Evolutionary conservation across 176 grass and related monocot genomes (phyloP).

Genomic region (Ananas comosus): DNA sequence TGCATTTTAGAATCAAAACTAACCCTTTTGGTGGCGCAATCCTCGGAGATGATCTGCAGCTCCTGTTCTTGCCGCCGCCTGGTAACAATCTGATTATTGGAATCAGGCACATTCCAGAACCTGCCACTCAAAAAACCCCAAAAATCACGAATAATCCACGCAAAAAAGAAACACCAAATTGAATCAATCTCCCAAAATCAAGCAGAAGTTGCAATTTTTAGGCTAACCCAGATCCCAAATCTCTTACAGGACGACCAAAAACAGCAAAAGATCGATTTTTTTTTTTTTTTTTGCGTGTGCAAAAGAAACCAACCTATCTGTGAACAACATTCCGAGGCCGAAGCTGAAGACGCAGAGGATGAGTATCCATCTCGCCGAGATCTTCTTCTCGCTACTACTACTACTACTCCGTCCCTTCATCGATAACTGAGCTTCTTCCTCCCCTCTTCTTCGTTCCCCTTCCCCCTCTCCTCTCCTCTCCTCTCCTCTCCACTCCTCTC

Average conservation of each 20-base stretch:
- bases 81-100: slow-evolving; percentile 20
- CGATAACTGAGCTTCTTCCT: neutral
- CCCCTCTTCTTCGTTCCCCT: neutral
- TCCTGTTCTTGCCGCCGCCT: slow-evolving; percentile 22
- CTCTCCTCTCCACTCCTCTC: too few relatives aligned
- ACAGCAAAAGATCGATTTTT: neutral
- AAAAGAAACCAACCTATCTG: slow-evolving; percentile 46
- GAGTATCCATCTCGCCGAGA: slow-evolving; percentile 41
- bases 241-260: neutral
- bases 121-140: too few relatives aligned
- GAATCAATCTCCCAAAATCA: neutral
- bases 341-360: slow-evolving; percentile 60
- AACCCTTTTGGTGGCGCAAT: slow-evolving; percentile 28
- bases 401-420: slow-evolving; percentile 56
- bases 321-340: slow-evolving; percentile 64
- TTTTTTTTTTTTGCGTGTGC: too few relatives aligned
- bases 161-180: neutral
- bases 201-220: neutral
- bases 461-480: slow-evolving; percentile 2
- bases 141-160: neutral
- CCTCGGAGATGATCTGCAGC: slow-evolving; percentile 26
- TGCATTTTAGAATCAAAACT: neutral
- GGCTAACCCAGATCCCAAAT: neutral
- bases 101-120: slow-evolving; percentile 16
- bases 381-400: slow-evolving; percentile 33